Evolutionary conservation across 805 yeast genomes (phyloP).

Genomic region (Kodamaea neixiangensis): DNA sequence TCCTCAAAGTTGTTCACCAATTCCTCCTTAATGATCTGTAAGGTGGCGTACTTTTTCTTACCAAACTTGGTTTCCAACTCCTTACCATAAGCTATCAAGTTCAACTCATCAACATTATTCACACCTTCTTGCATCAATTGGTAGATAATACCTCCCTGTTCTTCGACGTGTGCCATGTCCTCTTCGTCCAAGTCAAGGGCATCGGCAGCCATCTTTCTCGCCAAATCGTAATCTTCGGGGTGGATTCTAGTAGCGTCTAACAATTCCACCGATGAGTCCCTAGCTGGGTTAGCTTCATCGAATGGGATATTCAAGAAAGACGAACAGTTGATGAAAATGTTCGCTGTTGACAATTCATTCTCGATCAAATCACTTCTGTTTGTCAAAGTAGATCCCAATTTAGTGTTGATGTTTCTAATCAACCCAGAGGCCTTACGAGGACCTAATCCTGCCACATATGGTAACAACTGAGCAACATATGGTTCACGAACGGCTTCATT

Average conservation of each 20-base stretch:
- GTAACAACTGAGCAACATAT: constrained; percentile 69
- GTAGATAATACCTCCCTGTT: constrained; percentile 78
- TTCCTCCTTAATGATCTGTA: constrained; percentile 84
- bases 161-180: constrained; percentile 76
- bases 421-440: constrained; percentile 92
- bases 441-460: constrained; percentile 88
- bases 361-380: constrained; percentile 83
- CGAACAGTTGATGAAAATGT: constrained; percentile 87
- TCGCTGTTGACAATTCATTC: constrained; percentile 73
- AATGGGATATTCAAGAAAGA: constrained; percentile 81
- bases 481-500: constrained; percentile 82
- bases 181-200: constrained; percentile 96
- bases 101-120: constrained; percentile 77
- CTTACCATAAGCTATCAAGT: constrained; percentile 88
- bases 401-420: constrained; percentile 71
- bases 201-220: constrained; percentile 97
- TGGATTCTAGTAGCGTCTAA: constrained; percentile 95
- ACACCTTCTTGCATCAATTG: constrained; percentile 72
- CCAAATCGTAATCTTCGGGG: constrained; percentile 96
- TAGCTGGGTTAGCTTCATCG: constrained; percentile 52
- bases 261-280: constrained; percentile 69
- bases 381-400: constrained; percentile 58
- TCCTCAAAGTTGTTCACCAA: constrained; percentile 87
- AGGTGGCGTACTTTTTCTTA: constrained; percentile 72
- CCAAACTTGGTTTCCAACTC: constrained; percentile 76